A percentile compares a stretch with the other conserved stretches of the same genome.
These are phyloP conservation scores for Paramecium pentaurelia DNA, from an alignment of 73 alveolate genomes.

Conservation along the genomic window DNA sequence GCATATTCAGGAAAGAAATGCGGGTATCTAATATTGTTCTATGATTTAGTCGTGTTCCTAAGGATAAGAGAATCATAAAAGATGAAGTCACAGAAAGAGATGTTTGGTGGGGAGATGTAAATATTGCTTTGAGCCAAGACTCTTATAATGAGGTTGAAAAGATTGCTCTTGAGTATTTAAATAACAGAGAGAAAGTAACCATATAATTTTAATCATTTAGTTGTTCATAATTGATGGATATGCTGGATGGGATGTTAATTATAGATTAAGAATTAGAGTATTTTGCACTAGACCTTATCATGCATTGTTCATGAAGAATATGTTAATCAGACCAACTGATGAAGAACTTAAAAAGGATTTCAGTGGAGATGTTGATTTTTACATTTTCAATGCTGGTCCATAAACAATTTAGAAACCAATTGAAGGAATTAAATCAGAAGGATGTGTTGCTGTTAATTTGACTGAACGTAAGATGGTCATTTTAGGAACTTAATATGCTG, in stretches of 20 bases:
- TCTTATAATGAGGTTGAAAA: constrained; percentile 71
- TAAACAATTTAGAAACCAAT: constrained; percentile 76
- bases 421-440: constrained; percentile 79
- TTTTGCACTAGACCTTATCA: constrained; percentile 89
- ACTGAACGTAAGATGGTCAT: constrained; percentile 80
- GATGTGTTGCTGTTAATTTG: constrained; percentile 85
- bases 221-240: constrained; percentile 88
- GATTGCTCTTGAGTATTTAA: constrained; percentile 75
- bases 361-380: constrained; percentile 65
- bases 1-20: constrained; percentile 65
- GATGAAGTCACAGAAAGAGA: constrained; percentile 70
- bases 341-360: constrained; percentile 63
- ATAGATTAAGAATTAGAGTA: constrained; percentile 82
- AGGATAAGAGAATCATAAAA: constrained; percentile 79
- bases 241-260: constrained; percentile 96
- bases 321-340: constrained; percentile 86
- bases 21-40: constrained; percentile 60
- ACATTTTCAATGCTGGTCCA: constrained; percentile 91
- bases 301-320: constrained; percentile 96
- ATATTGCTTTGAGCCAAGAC: constrained; percentile 73
- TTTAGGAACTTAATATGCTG: constrained; percentile 96
- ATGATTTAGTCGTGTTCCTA: constrained; percentile 76
- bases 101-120: constrained; percentile 89
- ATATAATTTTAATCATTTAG: background rate
- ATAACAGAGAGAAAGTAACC: constrained; percentile 65